Conservation (phyloP, 2,329 filamentous ascomycete genomes). For the Aureobasidium zeae region DNA sequence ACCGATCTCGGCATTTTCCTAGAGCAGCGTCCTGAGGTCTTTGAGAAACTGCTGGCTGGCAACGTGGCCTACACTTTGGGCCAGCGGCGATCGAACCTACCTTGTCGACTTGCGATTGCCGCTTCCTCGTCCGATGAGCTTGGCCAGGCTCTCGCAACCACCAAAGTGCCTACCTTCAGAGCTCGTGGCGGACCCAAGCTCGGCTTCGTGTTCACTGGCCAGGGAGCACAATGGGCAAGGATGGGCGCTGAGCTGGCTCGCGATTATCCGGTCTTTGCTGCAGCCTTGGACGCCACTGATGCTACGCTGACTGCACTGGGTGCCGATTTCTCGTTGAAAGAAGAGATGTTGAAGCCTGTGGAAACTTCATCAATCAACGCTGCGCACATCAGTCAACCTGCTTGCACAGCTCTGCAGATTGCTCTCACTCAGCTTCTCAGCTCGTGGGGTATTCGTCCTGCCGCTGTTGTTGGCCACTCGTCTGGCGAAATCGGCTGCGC, state of each 20-base stretch:
- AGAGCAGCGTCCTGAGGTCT: constrained; percentile 6
- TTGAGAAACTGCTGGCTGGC: constrained; percentile 4
- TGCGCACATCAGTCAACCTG: constrained; percentile 32
- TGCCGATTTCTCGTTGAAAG: constrained; percentile 4
- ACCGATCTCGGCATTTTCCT: constrained; percentile 3
- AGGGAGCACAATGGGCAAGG: constrained; percentile 28
- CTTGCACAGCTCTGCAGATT: constrained; percentile 48
- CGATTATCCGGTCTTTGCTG: constrained; percentile 3
- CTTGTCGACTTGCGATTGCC: constrained; percentile 1
- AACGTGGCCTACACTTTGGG: constrained; percentile 7
- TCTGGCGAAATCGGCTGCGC: constrained; percentile 29
- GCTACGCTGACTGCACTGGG: background rate
- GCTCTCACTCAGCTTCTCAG: constrained; percentile 36
- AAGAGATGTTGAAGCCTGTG: constrained; percentile 2
- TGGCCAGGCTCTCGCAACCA: constrained; percentile 1
- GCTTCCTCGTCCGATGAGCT: constrained; percentile 5
- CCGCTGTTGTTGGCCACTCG: constrained; percentile 26
- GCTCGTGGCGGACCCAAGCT: constrained; percentile 1
- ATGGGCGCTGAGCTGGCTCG: constrained; percentile 21
- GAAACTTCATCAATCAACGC: constrained; percentile 2
- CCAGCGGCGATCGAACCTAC: constrained; percentile 1
- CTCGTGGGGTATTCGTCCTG: constrained; percentile 21
- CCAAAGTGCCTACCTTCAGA: constrained; percentile 2
- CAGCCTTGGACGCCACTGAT: background rate
- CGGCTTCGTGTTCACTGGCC: constrained; percentile 28